Evolutionary conservation across 2,329 filamentous ascomycete species (phyloP), one percentile per base, ranked within the genome.

Genomic region (Hypoxylon sp.): DNA sequence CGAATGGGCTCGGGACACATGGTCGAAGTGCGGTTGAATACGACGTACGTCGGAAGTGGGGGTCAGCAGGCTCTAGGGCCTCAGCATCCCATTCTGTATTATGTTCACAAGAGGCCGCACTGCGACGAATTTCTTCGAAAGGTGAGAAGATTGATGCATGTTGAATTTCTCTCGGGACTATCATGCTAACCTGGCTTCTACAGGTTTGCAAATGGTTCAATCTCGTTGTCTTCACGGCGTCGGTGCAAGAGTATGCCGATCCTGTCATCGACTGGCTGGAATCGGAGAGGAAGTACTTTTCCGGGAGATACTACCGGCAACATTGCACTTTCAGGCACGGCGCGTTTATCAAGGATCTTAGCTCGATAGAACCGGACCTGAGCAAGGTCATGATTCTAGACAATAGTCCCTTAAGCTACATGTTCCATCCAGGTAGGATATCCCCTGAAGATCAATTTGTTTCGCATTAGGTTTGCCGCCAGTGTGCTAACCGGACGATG

Each of bases 371-470:
- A 85, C 94, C 96, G 17, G 96, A 99, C 79, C 84, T 99, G 77
- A 98, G 94, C 82, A 97, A 94, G 82, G 96, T 99, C 67, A 97
- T 98, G 92, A 99, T 99, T 79, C 85, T 99, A 80, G 96, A 99
- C 83, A 99, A 99, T 79, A 98, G 94, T 80, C 96, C 96, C 61
- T 89, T 98, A 84, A 98, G 94, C 83, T 99, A 98, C 82, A 93
- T 98, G 82, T 98, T 98, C 82, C 95, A 98, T 79, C 94, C 97
- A 90, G 95, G 96, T 96, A 83, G 44, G 65, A 48, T 78, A 88
- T 78, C 37, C 31, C 65, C 37, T 52, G 62, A 54, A 54, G 39
- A 44, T 44, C 50, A 48, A 27, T 58, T 29, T 21, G 17, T 58
- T n/a, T 17, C 57, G 35, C 29, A 44, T 47, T 59, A 57, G 31